A percentile compares a stretch with the other conserved stretches of the same genome.
Evolutionary conservation across 2,329 filamentous ascomycete genomes (phyloP).

Genomic region (Fusarium sp.): DNA sequence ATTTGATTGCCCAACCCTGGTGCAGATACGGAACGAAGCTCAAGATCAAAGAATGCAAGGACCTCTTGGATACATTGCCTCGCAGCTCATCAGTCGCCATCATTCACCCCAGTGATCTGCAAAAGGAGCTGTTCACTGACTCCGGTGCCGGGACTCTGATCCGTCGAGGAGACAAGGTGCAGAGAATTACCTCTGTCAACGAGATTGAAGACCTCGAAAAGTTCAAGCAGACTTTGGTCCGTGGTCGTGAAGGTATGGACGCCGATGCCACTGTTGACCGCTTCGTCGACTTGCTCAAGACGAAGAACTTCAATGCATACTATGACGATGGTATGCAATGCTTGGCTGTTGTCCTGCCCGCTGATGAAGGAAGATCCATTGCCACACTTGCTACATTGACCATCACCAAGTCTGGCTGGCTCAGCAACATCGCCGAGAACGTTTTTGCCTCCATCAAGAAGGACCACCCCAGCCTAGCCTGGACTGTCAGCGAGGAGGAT

Average conservation of each 20-base stretch:
- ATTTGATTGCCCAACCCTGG: conserved; percentile 94
- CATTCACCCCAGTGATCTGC: conserved; percentile 93
- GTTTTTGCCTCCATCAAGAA: conserved; percentile 94
- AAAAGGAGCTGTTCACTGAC: conserved; percentile 97
- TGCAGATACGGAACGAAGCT: conserved; percentile 93
- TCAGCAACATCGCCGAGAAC: conserved; percentile 94
- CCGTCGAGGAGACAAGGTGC: conserved; percentile 88
- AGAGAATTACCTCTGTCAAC: conserved; percentile 74
- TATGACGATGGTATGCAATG: conserved; percentile 95
- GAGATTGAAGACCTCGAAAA: conserved; percentile 81
- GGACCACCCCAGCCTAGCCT: conserved; percentile 89
- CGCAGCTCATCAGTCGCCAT: conserved; percentile 95
- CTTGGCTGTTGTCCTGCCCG: conserved; percentile 86
- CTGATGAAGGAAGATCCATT: conserved; percentile 71
- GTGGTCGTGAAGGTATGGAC: conserved; percentile 84
- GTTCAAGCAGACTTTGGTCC: conserved; percentile 83
- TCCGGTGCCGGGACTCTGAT: conserved; percentile 94
- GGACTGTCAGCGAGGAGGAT: conserved; percentile 96
- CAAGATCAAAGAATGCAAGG: conserved; percentile 98
- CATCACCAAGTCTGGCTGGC: conserved; percentile 93
- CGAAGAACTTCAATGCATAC: conserved; percentile 88
- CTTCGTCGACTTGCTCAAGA: conserved; percentile 82
- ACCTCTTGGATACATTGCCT: conserved; percentile 87
- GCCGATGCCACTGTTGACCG: conserved; percentile 85
- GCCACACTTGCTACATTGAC: conserved; percentile 90